Conservation (phyloP, 176 grass and related monocot species). For the sorghum (Sorghum bicolor) region Sorghum_bicolor_NCBIv3 NC_012870.2:72064501-72065000, state of each 20-base stretch:
- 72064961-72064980: slow-evolving; percentile 60
- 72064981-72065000: slow-evolving; percentile 85
- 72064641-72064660: slow-evolving; percentile 91
- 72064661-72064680: slow-evolving; percentile 94
- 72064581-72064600: slow-evolving; percentile 97
- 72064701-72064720: slow-evolving; percentile 96
- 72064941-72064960: neutral
- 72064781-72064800: slow-evolving; percentile 95
- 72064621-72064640: slow-evolving; percentile 89
- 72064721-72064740: slow-evolving; percentile 91
- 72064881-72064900: slow-evolving; percentile 69
- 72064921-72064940: neutral
- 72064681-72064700: slow-evolving; percentile 87
- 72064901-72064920: slow-evolving; percentile 14
- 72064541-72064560: slow-evolving; percentile 99
- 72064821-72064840: slow-evolving; percentile 94
- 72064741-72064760: slow-evolving; percentile 96
- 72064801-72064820: slow-evolving; percentile 92
- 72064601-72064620: slow-evolving; percentile 77
- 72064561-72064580: slow-evolving; percentile 96
- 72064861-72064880: slow-evolving; percentile 90
- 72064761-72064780: slow-evolving; percentile 92
- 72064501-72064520: slow-evolving; percentile 99
- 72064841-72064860: slow-evolving; percentile 92
- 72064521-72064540: slow-evolving; percentile 97